Base-by-base conservation (phyloP, 2,329 filamentous ascomycete genomes). In the Sporothrix luriei region DNA sequence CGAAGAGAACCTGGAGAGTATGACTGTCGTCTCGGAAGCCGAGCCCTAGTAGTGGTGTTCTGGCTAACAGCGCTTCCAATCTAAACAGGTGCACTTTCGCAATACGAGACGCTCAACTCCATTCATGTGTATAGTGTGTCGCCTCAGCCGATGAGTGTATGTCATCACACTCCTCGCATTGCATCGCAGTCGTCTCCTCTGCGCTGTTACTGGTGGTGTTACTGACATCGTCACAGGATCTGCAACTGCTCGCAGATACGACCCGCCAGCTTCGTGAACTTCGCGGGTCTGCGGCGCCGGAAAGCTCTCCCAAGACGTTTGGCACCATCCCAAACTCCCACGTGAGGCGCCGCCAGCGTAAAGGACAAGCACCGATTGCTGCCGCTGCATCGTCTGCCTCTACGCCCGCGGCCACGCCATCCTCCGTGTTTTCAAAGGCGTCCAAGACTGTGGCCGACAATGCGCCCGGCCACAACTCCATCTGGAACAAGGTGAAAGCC, bases 81-180 rank as follows among this genome's bases (percentile, higher is more conserved):
- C 26, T 14, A 38, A 2, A 2, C 73, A 94, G 91, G 87, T 73
- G 82, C 86, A 0, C 87, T 93, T 70, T 81, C 83, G 16, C 84
- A 87, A 19, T 96, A 94, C 73, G 84, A 91, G 64, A 82, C 87
- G n/a, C 87, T 97, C 68, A 85, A 84, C 0, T 91, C 92, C 0
- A 89, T 97, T 71, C 93, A 97, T 75, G 82, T 98, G 55, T 98
- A 98, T 81, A 97, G 93, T 75, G 77, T 98, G 21, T 89, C 91
- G 54, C 85, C 91, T 1, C 85, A 88, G 49, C 85, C 88, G 0
- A 82, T 93, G 19, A 90, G 89, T 78, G 89, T 87, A 79, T 52
- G 77, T 68, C 0, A 2, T 55, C 16, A 1, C 29, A 10, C 38
- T 19, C 0, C 26, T 16, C 1, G 10, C n/a, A 5, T 54, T 24